These are phyloP conservation scores for Crithidia brevicula DNA, from an alignment of 208 protist genomes.

Conservation along the genomic window DNA sequence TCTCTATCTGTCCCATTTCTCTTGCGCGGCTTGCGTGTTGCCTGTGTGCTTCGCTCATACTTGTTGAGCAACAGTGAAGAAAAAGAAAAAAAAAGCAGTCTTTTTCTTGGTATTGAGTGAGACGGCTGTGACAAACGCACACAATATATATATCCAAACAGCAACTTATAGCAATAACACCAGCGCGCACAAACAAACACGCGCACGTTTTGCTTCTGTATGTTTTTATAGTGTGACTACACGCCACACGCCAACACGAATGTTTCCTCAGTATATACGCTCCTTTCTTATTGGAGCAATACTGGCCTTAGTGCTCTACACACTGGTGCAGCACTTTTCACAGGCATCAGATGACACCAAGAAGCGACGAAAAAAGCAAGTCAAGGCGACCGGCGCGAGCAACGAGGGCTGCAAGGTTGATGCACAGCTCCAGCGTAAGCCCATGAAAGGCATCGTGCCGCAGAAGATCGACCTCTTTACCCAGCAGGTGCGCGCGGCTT, in stretches of 20 bases:
- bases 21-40: neutral
- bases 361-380: neutral
- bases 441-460: constrained; percentile 23
- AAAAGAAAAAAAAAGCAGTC: neutral
- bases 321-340: neutral
- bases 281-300: constrained; percentile 9
- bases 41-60: neutral
- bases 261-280: constrained; percentile 7
- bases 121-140: no score
- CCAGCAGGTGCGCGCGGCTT: constrained; percentile 19
- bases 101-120: neutral
- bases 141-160: no score
- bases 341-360: neutral
- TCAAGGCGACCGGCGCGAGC: neutral
- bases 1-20: neutral
- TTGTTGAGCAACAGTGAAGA: neutral
- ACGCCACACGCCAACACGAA: no score
- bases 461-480: constrained; percentile 71
- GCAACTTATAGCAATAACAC: no score
- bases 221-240: no score
- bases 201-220: no score
- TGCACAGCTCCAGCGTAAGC: neutral
- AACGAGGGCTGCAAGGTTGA: neutral
- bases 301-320: constrained; percentile 11
- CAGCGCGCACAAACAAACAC: no score